Conservation (phyloP, 139 green algal species). For the Ettlia oleoabundans region DNA sequence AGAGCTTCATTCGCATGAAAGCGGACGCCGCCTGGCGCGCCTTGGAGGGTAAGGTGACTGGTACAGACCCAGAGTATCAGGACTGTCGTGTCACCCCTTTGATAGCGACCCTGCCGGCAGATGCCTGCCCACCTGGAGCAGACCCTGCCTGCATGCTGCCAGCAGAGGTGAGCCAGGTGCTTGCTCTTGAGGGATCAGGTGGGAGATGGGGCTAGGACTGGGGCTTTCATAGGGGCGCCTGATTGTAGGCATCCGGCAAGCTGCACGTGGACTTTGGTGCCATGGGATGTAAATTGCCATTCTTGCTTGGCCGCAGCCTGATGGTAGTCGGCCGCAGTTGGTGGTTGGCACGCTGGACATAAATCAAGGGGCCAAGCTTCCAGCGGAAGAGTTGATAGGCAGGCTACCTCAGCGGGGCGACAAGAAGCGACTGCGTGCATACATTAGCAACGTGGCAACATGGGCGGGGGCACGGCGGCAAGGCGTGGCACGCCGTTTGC, state of each 20-base stretch:
- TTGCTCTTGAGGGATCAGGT: too few relatives aligned
- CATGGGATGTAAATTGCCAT: too few relatives aligned
- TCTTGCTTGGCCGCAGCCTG: not conserved
- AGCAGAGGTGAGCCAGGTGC: slow-evolving; percentile 38
- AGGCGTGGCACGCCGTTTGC: slow-evolving; percentile 30
- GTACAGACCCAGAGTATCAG: slow-evolving; percentile 56
- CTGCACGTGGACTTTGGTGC: too few relatives aligned
- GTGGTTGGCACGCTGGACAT: slow-evolving; percentile 81
- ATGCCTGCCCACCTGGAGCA: slow-evolving; percentile 36
- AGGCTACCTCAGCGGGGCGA: slow-evolving; percentile 32
- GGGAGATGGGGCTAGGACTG: not conserved
- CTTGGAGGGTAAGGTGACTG: slow-evolving; percentile 65
- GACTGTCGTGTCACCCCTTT: slow-evolving; percentile 55
- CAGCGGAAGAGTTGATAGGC: slow-evolving; percentile 78
- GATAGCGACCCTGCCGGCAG: slow-evolving; percentile 52
- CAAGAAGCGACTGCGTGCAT: slow-evolving; percentile 50
- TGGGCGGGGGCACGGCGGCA: slow-evolving; percentile 51
- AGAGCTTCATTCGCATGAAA: slow-evolving; percentile 82
- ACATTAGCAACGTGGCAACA: slow-evolving; percentile 86
- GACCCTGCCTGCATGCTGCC: slow-evolving; percentile 70
- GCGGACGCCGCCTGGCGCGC: slow-evolving; percentile 73
- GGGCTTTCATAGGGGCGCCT: too few relatives aligned
- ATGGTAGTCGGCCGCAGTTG: slow-evolving; percentile 24
- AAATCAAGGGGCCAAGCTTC: slow-evolving; percentile 72
- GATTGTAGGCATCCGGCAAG: too few relatives aligned